phyloP scores from a whole-genome alignment of 1,284 basidiomycete species.

The Marasmius fiardii region DNA sequence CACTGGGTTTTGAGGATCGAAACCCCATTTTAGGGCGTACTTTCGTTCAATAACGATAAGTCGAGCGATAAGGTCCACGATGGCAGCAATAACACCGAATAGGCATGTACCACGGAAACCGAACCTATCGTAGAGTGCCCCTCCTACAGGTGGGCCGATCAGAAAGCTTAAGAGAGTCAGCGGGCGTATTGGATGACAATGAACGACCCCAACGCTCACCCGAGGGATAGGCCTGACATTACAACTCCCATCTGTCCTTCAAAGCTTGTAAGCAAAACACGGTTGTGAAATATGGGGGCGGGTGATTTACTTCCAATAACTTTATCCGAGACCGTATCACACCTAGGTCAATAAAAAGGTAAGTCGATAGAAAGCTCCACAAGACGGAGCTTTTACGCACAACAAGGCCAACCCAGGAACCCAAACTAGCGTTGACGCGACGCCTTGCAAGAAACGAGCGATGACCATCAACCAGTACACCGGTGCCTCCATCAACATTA shows the following conservation, averaged over 20 bases:
- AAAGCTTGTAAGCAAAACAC: background rate
- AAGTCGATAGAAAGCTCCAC: slow-evolving; percentile 1
- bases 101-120: slow-evolving; percentile 77
- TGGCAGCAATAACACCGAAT: slow-evolving; percentile 58
- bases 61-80: slow-evolving; percentile 61
- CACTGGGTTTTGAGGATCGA: slow-evolving; percentile 37
- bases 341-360: slow-evolving; percentile 37
- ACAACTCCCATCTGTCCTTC: slow-evolving; percentile 71
- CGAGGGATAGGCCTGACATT: slow-evolving; percentile 66
- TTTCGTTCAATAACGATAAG: slow-evolving; percentile 62
- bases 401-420: slow-evolving; percentile 69
- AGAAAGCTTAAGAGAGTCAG: slow-evolving; percentile 33
- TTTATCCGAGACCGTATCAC: slow-evolving; percentile 63
- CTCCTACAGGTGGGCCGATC: slow-evolving; percentile 68
- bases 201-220: slow-evolving; percentile 36
- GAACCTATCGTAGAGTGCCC: slow-evolving; percentile 60
- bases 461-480: slow-evolving; percentile 70
- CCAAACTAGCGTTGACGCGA: slow-evolving; percentile 75
- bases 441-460: slow-evolving; percentile 69
- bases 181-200: background rate
- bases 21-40: slow-evolving; percentile 50
- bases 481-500: slow-evolving; percentile 77
- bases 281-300: background rate
- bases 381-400: slow-evolving; percentile 32
- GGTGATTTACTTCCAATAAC: slow-evolving; percentile 55